phyloP scores from a whole-genome alignment of 2,329 filamentous ascomycete genomes.

The Macrophomina phaseolina region DNA sequence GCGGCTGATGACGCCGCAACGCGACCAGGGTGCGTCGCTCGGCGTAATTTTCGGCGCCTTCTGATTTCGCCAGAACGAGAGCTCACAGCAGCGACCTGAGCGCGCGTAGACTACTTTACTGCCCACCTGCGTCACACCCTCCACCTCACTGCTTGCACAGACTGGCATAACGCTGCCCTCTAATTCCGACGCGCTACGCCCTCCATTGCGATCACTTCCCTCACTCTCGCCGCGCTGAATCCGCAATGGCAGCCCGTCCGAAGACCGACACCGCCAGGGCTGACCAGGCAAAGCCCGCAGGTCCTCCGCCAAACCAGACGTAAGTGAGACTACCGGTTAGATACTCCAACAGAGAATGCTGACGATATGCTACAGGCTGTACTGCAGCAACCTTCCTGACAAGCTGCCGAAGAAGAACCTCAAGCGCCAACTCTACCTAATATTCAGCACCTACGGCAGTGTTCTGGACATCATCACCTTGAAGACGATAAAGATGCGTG shows the following conservation, averaged over 20 bases:
- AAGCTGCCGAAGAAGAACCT: conserved; percentile 91
- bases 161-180: not conserved
- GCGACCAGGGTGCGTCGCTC: conserved; percentile 21
- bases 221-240: not conserved
- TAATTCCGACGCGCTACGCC: not conserved
- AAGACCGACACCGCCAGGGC: conserved; percentile 23
- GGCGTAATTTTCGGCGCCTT: conserved; percentile 9
- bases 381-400: conserved; percentile 85
- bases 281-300: conserved; percentile 26
- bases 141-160: not conserved
- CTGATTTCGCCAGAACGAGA: conserved; percentile 6
- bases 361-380: conserved; percentile 66
- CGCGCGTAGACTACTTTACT: not conserved
- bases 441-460: conserved; percentile 92
- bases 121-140: not conserved
- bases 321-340: conserved; percentile 30
- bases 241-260: conserved; percentile 21
- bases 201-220: not conserved
- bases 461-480: conserved; percentile 91
- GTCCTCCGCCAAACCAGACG: conserved; percentile 41
- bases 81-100: not conserved
- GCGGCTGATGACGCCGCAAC: conserved; percentile 25
- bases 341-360: not conserved
- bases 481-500: conserved; percentile 90
- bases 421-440: conserved; percentile 84